These are phyloP conservation scores for Ottelia alismoides DNA, from an alignment of 106 monocot species.

Conservation along the genomic window DNA sequence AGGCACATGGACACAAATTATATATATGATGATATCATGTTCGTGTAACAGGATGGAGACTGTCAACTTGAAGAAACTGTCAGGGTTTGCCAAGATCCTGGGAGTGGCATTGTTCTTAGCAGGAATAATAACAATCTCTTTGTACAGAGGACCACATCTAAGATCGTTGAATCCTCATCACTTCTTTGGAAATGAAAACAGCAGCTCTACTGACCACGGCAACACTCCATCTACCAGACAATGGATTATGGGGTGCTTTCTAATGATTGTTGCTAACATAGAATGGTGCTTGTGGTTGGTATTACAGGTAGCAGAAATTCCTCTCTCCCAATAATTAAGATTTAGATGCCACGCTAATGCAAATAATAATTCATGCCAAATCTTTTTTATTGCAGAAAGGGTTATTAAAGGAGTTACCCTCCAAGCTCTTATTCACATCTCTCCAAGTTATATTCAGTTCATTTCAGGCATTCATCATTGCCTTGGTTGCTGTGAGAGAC, in stretches of 20 bases:
- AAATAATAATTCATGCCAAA: too few relatives aligned
- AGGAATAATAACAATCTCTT: slow-evolving; percentile 6
- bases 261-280: slow-evolving; percentile 14
- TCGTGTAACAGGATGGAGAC: slow-evolving; percentile 17
- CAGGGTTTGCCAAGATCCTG: slow-evolving; percentile 4
- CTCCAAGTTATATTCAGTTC: slow-evolving; percentile 22
- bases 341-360: too few relatives aligned
- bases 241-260: slow-evolving; percentile 12
- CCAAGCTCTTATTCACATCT: slow-evolving; percentile 17
- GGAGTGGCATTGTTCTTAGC: slow-evolving; percentile 9
- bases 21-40: too few relatives aligned
- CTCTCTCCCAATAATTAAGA: too few relatives aligned
- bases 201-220: not conserved
- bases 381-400: too few relatives aligned
- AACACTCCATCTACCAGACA: not conserved
- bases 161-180: slow-evolving; percentile 16
- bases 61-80: slow-evolving; percentile 4
- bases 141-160: slow-evolving; percentile 10
- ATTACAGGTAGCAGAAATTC: slow-evolving; percentile 23
- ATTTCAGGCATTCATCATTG: slow-evolving; percentile 16
- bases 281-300: slow-evolving; percentile 17
- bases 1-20: too few relatives aligned
- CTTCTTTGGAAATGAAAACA: not conserved
- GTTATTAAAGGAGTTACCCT: slow-evolving; percentile 26
- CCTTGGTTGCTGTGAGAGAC: slow-evolving; percentile 25